Evolutionary conservation across 2,329 filamentous ascomycete species (phyloP).

Genomic region (Aspergillus sp.): DNA sequence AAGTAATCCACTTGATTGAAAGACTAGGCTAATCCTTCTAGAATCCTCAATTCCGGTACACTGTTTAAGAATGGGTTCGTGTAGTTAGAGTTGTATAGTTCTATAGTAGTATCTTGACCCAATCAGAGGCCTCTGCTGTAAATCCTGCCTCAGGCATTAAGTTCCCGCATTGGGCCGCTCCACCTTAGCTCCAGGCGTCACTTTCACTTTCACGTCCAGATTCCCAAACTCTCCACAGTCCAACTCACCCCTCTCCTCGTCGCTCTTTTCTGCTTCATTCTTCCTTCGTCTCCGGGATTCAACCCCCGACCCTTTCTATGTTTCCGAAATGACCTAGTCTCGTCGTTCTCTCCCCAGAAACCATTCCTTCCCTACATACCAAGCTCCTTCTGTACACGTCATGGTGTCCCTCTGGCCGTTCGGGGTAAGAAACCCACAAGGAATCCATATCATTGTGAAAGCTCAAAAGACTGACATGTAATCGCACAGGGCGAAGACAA

Average conservation of each 20-base stretch:
- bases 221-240: background rate
- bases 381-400: conserved; percentile 6
- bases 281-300: background rate
- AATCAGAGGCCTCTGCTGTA: background rate
- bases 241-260: conserved; percentile 4
- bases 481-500: conserved; percentile 66
- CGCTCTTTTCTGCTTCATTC: conserved; percentile 6
- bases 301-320: background rate
- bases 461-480: background rate
- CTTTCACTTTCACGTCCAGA: background rate
- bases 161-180: background rate
- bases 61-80: background rate
- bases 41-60: conserved; percentile 17
- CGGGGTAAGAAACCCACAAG: conserved; percentile 57
- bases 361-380: background rate
- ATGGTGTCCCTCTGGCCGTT: conserved; percentile 90
- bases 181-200: background rate
- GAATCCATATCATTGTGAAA: background rate
- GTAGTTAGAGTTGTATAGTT: background rate
- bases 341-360: background rate
- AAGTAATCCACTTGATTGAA: background rate
- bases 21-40: background rate
- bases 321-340: conserved; percentile 7
- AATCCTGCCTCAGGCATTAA: background rate
- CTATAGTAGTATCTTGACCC: background rate